Evolutionary conservation across 2,329 filamentous ascomycete genomes (phyloP), one percentile per base, ranked within the genome.

Genomic region (Ophidiomyces ophidiicola): DNA sequence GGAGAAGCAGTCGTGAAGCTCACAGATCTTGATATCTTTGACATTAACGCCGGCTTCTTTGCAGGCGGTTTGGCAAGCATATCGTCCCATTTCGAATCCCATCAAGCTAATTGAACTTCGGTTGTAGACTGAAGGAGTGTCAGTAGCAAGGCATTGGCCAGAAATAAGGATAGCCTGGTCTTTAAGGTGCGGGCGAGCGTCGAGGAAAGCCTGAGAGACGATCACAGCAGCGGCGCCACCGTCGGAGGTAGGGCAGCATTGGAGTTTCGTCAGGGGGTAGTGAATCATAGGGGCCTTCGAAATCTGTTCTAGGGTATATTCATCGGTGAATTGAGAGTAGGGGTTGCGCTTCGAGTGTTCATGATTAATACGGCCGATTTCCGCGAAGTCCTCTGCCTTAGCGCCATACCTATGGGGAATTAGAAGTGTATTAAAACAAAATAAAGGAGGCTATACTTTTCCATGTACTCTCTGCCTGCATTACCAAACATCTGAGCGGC

Each of bases 401-500:
- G 88, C 90, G 41, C 87, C 88, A 60, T 83, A 86, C 54, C 80
- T 84, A n/a, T n/a, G n/a, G n/a, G n/a, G n/a, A 6, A 42, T 24
- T 31, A 24, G 2, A 1, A 14, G 30, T 7, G 7, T 32, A 19
- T 8, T 21, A 18, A 15, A 32, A 32, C 17, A 20, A 46, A 4
- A 11, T 24, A 24, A n/a, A 14, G 19, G 25, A 31, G 24, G 26
- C 55, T 72, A 50, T 59, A 84, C 78, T 84, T 88, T 67, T 94
- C 86, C 68, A 92, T 94, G 58, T 96, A 94, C 65, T 96, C 88
- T 37, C 77, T 64, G 1, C 88, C 88, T 10, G 87, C 88, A 54
- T 96, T 96, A 26, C 87, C 90, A 59, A 96, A 96, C 72, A 94
- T 78, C 64, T 96, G 90, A 0, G 87, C 85, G 0, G 87, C 82